Evolutionary conservation across 352 stramenopile genomes (phyloP), one percentile per base, ranked within the genome.

Genomic region (Phytophthora aleatoria): DNA sequence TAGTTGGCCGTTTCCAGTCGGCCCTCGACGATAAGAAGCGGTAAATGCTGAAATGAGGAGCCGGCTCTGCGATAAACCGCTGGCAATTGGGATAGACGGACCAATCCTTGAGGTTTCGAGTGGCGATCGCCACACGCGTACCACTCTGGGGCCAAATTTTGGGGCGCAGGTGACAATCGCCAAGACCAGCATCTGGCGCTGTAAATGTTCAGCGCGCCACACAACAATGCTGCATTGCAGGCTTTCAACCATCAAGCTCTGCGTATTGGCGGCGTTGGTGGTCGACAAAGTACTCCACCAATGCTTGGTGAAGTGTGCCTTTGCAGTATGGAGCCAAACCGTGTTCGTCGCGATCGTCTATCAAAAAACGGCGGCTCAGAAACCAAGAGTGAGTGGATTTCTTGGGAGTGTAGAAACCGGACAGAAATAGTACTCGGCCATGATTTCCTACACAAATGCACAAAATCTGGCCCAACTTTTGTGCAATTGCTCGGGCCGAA

Each of bases 11-110:
- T 38, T 38, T 38, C 12, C 33, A 38, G 10, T 38, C 33, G 33
- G 10, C 33, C 2, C 33, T 13, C 33, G 3, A 9, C 33, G 28
- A 61, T 16, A 57, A 27, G 20, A 55, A 71, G 65, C 33, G 33
- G 33, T 38, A 38, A 38, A 38, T 62, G 50, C 43, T 28, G 57
- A 33, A 71, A 71, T 71, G 64, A 67, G 33, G 16, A 45, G 43
- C 43, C 42, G n/a, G 50, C 12, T 56, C 13, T 56, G 50, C 50
- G 50, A 56, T 47, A 56, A 47, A 49, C 50, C 38, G 38, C 50
- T 42, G 28, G n/a, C 50, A 57, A 58, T 35, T 60, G 56, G 56
- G 35, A 63, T 56, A 63, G 56, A 56, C 56, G 27, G 56, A 49
- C 45, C 45, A 41, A 9, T 52, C 43, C 30, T 42, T 38, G 33